Evolutionary conservation across 257 asterid species (phyloP), one percentile per base, ranked within the genome.

Genomic region (Misopates orontium): DNA sequence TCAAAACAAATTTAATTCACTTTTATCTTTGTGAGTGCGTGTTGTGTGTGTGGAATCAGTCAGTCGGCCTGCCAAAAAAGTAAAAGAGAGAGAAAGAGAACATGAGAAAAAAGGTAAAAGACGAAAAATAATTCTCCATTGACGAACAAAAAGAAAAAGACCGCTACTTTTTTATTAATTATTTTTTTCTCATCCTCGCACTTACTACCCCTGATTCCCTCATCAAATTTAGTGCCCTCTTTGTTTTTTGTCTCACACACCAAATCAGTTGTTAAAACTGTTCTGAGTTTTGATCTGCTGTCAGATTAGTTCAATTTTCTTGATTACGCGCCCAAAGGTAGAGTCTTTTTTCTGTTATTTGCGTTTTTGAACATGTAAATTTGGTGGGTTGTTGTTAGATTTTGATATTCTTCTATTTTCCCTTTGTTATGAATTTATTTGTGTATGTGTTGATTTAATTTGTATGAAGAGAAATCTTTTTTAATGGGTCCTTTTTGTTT

Each of bases 211-310:
- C 41, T 55, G 19, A 21, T 55, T 56, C 61, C 18, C 41, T 24
- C 32, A 14, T 36, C 41, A 31, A 31, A 23, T 55, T 55, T 52
- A 24, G 42, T 36, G 42, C 42, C 42, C 42, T 6, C 13, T 36
- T 23, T 24, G 21, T 51, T 20, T 51, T 51, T 18, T 18, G 25
- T 10, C 11, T 13, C 42, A 32, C 19, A 19, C 25, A n/a, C 18
- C 19, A 23, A 55, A 23, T 24, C 21, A 23, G 4, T 55, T 17
- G 0, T 51, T 19, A 14, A 51, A 19, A n/a, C 19, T 51, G 1
- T 9, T 51, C 25, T 55, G 21, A 19, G 2, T 19, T 54, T 56
- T 61, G 84, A 75, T 79, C 80, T 55, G 66, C 56, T 65, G 55
- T 31, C 68, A 1, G 56, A 56, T 40, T 71, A 44, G 55, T 32